phyloP scores from a whole-genome alignment of 768 basidiomycete genomes.

The Mycena olivaceomarginata region DNA sequence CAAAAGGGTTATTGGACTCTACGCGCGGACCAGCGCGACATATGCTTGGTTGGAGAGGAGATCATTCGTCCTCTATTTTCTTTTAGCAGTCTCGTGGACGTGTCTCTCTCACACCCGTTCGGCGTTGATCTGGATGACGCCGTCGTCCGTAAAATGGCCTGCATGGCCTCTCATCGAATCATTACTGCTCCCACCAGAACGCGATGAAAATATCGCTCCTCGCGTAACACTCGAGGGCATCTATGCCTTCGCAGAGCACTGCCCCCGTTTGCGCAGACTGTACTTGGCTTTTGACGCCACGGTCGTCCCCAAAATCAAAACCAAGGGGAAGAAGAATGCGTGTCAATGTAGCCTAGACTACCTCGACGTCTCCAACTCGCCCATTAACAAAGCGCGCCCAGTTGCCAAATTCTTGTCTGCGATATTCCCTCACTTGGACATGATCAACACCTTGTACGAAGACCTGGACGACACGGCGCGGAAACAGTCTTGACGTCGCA shows the following conservation, averaged over 20 bases:
- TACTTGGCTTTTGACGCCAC: constrained; percentile 6
- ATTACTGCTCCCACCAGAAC: not conserved
- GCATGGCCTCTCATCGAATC: constrained; percentile 14
- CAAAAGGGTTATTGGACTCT: not conserved
- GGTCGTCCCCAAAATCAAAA: not conserved
- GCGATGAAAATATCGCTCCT: not conserved
- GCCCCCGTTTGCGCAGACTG: not conserved
- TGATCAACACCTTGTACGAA: not conserved
- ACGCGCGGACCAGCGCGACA: not conserved
- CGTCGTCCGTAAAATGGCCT: not conserved
- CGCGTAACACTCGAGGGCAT: constrained; percentile 15
- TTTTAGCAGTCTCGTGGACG: not conserved
- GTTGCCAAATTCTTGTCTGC: constrained; percentile 16
- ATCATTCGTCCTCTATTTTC: not conserved
- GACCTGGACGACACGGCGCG: not conserved
- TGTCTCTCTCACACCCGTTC: not conserved
- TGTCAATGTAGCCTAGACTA: not conserved
- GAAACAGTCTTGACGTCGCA: not conserved
- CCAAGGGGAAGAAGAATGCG: not conserved
- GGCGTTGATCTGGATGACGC: constrained; percentile 14
- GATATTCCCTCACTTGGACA: constrained; percentile 4
- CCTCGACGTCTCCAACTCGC: constrained; percentile 11
- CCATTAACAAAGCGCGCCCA: not conserved
- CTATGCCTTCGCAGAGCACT: constrained; percentile 10
- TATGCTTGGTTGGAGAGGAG: constrained; percentile 3